Percentiles rank a stretch among this genome's conserved stretches.
Conservation (phyloP, 139 green algal genomes). For the Micractinium conductrix region DNA sequence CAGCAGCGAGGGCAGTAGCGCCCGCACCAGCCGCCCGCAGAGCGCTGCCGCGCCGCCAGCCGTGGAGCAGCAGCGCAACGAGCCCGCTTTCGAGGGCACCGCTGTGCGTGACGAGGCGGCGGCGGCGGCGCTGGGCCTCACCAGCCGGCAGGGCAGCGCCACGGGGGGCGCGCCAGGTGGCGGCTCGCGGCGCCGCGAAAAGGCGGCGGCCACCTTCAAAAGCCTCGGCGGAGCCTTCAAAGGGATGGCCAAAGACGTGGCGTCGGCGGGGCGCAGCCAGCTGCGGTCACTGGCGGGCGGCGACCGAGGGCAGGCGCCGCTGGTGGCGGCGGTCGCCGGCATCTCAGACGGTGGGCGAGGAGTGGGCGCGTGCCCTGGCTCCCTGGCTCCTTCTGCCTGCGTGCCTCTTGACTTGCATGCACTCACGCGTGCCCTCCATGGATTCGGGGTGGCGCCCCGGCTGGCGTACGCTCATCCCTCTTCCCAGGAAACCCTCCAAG, state of each 20-base stretch:
- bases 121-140: conserved; percentile 13
- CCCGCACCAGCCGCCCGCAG: too few species aligned
- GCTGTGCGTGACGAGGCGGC: conserved; percentile 20
- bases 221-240: conserved; percentile 36
- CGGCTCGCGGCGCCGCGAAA: neutral
- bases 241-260: conserved; percentile 34
- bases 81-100: neutral
- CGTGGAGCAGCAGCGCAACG: neutral
- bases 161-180: neutral
- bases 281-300: conserved; percentile 10
- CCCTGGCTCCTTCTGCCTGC: too few species aligned
- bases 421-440: too few species aligned
- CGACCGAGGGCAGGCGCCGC: conserved; percentile 3
- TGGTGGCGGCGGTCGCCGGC: conserved; percentile 17
- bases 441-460: too few species aligned
- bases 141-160: neutral
- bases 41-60: neutral
- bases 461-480: too few species aligned
- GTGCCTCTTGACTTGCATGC: too few species aligned
- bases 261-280: conserved; percentile 35
- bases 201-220: conserved; percentile 15
- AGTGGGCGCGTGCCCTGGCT: too few species aligned
- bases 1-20: neutral
- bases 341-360: conserved; percentile 11
- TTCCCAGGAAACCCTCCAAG: too few species aligned